phyloP scores from a whole-genome alignment of 164 flowering plant species.

The Santalum album region DNA sequence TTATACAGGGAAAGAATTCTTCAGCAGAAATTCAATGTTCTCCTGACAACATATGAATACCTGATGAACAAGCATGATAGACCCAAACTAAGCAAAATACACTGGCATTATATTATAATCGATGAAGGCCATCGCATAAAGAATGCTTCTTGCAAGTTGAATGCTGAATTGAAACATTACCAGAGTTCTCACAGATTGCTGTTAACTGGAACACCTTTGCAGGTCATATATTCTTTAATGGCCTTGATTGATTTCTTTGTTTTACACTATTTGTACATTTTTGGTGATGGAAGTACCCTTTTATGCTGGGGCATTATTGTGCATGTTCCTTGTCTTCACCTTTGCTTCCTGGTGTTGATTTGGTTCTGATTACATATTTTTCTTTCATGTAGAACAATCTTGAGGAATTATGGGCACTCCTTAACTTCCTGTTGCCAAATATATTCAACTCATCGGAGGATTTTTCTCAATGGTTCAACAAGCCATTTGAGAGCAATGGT shows the following conservation, averaged over 20 bases:
- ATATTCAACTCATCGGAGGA: conserved; percentile 97
- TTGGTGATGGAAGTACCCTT: no score
- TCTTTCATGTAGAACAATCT: conserved; percentile 66
- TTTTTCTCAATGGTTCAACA: conserved; percentile 99
- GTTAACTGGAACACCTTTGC: conserved; percentile 95
- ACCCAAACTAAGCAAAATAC: conserved; percentile 85
- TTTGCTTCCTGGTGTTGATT: no score
- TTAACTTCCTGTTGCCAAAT: conserved; percentile 93
- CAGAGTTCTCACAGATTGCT: conserved; percentile 85
- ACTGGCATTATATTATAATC: conserved; percentile 92
- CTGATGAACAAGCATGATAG: conserved; percentile 98
- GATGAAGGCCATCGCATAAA: conserved; percentile 98
- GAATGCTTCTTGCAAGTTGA: conserved; percentile 97
- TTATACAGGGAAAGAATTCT: conserved; percentile 77
- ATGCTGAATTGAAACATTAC: conserved; percentile 90
- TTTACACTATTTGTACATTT: no score
- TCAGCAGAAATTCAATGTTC: conserved; percentile 92
- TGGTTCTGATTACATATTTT: background rate
- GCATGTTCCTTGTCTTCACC: no score
- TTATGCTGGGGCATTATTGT: no score
- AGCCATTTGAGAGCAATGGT: conserved; percentile 89
- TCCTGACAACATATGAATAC: conserved; percentile 93
- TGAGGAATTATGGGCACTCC: conserved; percentile 97
- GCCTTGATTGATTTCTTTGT: conserved; percentile 3
- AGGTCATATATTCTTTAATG: conserved; percentile 32